Evolutionary conservation across 192 early-diverging fungal species (phyloP), one percentile per base, ranked within the genome.

Genomic region (Mortierella hygrophila): DNA sequence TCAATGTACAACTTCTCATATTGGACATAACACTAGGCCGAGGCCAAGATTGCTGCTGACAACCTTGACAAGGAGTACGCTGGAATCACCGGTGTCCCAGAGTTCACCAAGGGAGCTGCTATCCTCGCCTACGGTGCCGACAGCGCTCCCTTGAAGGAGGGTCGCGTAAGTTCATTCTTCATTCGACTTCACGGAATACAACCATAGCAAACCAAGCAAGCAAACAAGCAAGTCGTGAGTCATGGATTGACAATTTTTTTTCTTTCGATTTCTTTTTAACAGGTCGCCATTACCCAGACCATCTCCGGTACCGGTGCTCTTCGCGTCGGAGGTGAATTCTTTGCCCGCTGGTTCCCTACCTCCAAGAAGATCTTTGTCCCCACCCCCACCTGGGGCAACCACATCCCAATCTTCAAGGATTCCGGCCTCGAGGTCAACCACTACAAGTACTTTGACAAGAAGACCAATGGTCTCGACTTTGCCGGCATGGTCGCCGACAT

Each of bases 251-350:
- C 60, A 11, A 35, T 29, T 65, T 29, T 80, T 35, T 65, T 8
- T 23, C 68, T 47, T 37, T 42, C 42, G 68, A 29, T n/a, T 13
- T 44, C 40, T 26, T 38, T 6, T 15, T 38, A n/a, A 44, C 74
- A 94, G 90, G 73, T 99, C 76, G 95, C 95, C 41, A 93, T 95
- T 47, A 94, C 96, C 68, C 99, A 99, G 92, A 96, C 98, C 65
- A 95, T 99, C 80, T 99, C 99, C 8, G 99, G 99, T 54, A 99
- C 99, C 32, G 99, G 99, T 76, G 99, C 98, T 29, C 92, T 99
- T 72, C 94, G 97, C 76, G 94, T 99, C 77, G 99, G 97, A 71
- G 97, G 95, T 65, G 95, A 91, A 75, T 99, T 98, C 90, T 90
- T 99, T 75, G 82, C 85, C 75, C 87, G 93, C 23, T 98, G 94